Percentiles rank a stretch among this genome's conserved stretches.
Conservation (phyloP, 768 basidiomycete species). For the Rhodotorula sphaerocarpa region DNA sequence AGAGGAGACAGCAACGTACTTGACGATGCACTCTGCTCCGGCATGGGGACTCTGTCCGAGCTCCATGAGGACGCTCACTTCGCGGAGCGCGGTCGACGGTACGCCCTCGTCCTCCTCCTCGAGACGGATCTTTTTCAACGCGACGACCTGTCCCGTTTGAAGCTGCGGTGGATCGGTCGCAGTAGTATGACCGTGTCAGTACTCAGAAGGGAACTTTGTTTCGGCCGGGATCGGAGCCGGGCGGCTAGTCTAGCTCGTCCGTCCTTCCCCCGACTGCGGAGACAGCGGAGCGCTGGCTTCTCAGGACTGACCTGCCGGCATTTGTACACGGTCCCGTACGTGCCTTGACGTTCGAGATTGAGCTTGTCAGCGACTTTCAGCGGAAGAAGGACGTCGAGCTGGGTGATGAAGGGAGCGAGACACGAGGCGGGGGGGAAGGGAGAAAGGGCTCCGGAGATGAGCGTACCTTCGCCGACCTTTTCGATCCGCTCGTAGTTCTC, state of each 20-base stretch:
- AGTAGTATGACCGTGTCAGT: too few relatives aligned
- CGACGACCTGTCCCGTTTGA: slow-evolving; percentile 69
- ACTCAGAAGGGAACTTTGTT: too few relatives aligned
- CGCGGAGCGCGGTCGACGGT: slow-evolving; percentile 89
- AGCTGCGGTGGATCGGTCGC: slow-evolving; percentile 34
- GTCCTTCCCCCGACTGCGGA: too few relatives aligned
- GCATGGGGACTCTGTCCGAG: slow-evolving; percentile 64
- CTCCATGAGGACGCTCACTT: slow-evolving; percentile 93
- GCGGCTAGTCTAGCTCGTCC: too few relatives aligned
- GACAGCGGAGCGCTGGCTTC: too few relatives aligned
- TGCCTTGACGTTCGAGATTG: slow-evolving; percentile 53
- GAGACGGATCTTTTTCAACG: slow-evolving; percentile 92
- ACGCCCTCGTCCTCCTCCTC: slow-evolving; percentile 98
- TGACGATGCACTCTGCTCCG: slow-evolving; percentile 59
- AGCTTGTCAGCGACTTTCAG: background rate
- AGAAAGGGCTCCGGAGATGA: background rate
- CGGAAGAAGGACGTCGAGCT: too few relatives aligned
- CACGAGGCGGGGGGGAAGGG: background rate
- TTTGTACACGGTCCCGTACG: slow-evolving; percentile 97
- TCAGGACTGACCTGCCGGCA: slow-evolving; percentile 59
- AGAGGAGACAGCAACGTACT: slow-evolving; percentile 46
- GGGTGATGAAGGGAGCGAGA: background rate
- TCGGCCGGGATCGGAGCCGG: too few relatives aligned
- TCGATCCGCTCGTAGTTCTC: slow-evolving; percentile 31
- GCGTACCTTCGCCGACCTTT: slow-evolving; percentile 30